Percentiles rank a stretch among this genome's conserved stretches.
These are phyloP conservation scores for Phytophthora sp. DNA, from an alignment of 352 stramenopile genomes.

Conservation along the genomic window DNA sequence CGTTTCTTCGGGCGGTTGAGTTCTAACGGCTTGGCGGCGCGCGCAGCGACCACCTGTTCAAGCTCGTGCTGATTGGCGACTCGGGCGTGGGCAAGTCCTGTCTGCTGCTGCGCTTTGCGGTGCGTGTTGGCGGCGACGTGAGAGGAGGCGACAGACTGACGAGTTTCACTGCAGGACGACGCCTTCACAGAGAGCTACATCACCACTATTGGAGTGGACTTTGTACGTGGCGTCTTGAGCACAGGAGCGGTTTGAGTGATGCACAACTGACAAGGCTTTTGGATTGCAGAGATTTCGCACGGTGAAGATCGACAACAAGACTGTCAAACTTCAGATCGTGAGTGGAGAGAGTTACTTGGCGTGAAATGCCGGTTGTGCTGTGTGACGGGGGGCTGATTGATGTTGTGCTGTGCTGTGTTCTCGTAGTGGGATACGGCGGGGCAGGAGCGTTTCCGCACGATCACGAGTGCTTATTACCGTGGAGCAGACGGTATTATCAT, in stretches of 20 bases:
- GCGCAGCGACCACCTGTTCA: conserved; percentile 95
- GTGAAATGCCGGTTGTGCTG: no score
- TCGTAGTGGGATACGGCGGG: conserved; percentile 97
- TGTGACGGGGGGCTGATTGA: background rate
- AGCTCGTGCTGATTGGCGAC: conserved; percentile 98
- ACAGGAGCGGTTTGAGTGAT: background rate
- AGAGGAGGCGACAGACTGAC: background rate
- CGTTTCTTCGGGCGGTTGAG: background rate
- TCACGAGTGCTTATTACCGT: conserved; percentile 99
- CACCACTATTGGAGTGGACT: conserved; percentile 95
- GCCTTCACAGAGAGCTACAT: conserved; percentile 99
- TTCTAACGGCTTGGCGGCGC: conserved; percentile 10
- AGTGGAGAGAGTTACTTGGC: conserved; percentile 17
- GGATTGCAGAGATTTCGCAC: conserved; percentile 91
- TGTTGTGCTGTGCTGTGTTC: background rate
- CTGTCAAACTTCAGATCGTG: conserved; percentile 98
- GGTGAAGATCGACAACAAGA: conserved; percentile 99
- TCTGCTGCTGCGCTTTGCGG: conserved; percentile 96
- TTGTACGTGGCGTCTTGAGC: conserved; percentile 67
- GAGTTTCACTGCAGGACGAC: conserved; percentile 82
- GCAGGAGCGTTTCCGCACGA: conserved; percentile 98
- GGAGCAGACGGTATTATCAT: conserved; percentile 98
- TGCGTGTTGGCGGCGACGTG: conserved; percentile 45
- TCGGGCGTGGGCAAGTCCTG: conserved; percentile 99
- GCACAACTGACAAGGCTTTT: background rate